phyloP scores from a whole-genome alignment of 176 grass and related monocot species.

The Juncus inflexus region DNA sequence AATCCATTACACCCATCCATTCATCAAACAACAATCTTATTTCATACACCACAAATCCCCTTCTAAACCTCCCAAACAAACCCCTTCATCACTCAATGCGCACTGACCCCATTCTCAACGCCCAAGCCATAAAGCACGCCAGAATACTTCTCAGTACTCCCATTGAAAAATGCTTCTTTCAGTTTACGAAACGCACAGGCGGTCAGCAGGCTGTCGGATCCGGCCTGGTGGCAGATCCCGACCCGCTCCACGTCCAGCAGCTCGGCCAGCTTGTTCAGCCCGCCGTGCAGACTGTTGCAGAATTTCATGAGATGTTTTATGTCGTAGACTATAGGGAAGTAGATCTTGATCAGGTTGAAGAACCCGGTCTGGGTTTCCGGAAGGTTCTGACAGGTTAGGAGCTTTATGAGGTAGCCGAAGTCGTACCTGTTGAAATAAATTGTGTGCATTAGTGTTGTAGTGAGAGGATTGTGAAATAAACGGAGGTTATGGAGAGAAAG shows the following conservation, averaged over 20 bases:
- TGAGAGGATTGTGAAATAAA: too few relatives aligned
- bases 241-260: constrained; percentile 91
- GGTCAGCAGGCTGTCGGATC: constrained; percentile 84
- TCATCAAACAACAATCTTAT: constrained; percentile 15
- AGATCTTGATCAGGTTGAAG: constrained; percentile 85
- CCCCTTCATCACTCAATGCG: constrained; percentile 38
- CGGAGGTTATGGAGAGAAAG: too few relatives aligned
- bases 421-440: constrained; percentile 41
- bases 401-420: constrained; percentile 85
- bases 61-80: constrained; percentile 32
- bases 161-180: constrained; percentile 73
- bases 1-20: not conserved
- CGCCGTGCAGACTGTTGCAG: constrained; percentile 93
- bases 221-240: constrained; percentile 86
- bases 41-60: not conserved
- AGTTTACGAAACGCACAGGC: constrained; percentile 82
- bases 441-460: too few relatives aligned
- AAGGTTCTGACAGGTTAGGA: constrained; percentile 75
- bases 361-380: constrained; percentile 67
- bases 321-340: constrained; percentile 86
- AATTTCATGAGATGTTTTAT: constrained; percentile 99
- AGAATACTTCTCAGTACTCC: constrained; percentile 80
- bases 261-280: constrained; percentile 91
- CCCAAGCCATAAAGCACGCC: constrained; percentile 91
- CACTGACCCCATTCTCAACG: constrained; percentile 73